Base-by-base conservation (phyloP, 306 rosid genomes). In the Benincasa hispida region DNA sequence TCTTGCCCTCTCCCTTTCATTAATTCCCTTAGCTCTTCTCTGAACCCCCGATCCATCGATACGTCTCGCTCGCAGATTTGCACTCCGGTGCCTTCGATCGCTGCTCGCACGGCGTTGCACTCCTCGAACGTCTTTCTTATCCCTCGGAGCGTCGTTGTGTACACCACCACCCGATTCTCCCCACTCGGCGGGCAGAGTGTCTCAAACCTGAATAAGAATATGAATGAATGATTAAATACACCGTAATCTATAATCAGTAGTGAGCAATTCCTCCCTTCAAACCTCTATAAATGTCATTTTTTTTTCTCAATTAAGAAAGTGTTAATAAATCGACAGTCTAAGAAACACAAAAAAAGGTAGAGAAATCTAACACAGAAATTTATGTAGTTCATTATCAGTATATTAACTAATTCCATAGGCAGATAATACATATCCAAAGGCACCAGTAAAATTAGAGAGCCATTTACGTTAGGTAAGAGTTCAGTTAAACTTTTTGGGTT, bases 141-240 rank as follows among this genome's bases (percentile, higher is more conserved):
- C 0, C 98, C 98, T 8, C 97, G 87, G 85, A 93, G 51, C 77
- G 97, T 79, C 4, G 97, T 93, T 6, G 98, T 91, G 14, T 93
- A 91, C 74, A 93, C 77, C 34, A 93, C 98, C 51, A 86, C 87
- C n/a, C 88, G 82, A 83, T 87, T 84, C 57, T 93, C 98, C 2
- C 97, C 98, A 14, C 82, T 87, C 0, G 93, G 95, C 0, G 97
- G 96, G 65, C 97, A 88, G 12, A 84, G 60, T 58, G 41, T 58
- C 82, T 88, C 83, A 82, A 84, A 90, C 35, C 62, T 56, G 5
- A 8, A 53, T 18, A 19, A 53, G 24, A 53, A 53, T 19, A 53
- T 19, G 24, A 18, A 53, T 53, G 19, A 53, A 53, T 53, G 6
- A 18, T 18, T 51, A 51, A 6, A 51, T 5, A 51, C 22, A 3